Conservation (phyloP, 192 early-diverging fungal species). For the Jimgerdemannia flammicorona region DNA sequence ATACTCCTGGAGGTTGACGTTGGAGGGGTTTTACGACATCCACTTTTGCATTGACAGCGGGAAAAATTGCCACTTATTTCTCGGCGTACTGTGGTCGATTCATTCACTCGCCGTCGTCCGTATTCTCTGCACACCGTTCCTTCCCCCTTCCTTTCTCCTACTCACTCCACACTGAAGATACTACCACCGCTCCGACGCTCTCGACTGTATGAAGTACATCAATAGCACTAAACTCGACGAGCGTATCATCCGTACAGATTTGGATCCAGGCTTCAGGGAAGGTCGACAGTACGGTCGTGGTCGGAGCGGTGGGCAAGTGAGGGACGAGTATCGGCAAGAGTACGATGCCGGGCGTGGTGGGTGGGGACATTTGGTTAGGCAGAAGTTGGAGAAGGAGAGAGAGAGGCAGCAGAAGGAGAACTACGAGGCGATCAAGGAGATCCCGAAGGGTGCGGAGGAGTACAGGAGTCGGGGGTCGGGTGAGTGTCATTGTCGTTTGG, state of each 20-base stretch:
- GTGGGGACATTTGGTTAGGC: slow-evolving; percentile 80
- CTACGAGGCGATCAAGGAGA: slow-evolving; percentile 60
- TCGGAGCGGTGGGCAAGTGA: slow-evolving; percentile 89
- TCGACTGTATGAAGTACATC: slow-evolving; percentile 91
- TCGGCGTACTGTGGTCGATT: no score
- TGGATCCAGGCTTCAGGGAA: slow-evolving; percentile 92
- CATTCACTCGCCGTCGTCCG: no score
- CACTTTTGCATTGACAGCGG: no score
- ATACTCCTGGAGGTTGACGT: not conserved
- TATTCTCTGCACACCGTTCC: no score
- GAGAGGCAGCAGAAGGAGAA: slow-evolving; percentile 61
- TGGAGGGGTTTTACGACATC: not conserved
- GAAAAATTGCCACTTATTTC: no score
- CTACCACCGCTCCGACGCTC: slow-evolving; percentile 85
- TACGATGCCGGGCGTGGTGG: slow-evolving; percentile 96
- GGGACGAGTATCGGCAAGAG: slow-evolving; percentile 93
- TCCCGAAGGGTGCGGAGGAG: slow-evolving; percentile 49
- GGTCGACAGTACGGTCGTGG: slow-evolving; percentile 96
- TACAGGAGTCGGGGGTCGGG: slow-evolving; percentile 23
- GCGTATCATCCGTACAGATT: slow-evolving; percentile 88
- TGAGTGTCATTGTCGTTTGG: no score
- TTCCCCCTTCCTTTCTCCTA: slow-evolving; percentile 1
- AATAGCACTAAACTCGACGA: slow-evolving; percentile 96
- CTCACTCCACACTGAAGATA: slow-evolving; percentile 48
- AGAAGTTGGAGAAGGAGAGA: slow-evolving; percentile 63